Conservation (phyloP, 495 filamentous ascomycete species). For the Talaromyces thailandensis region DNA sequence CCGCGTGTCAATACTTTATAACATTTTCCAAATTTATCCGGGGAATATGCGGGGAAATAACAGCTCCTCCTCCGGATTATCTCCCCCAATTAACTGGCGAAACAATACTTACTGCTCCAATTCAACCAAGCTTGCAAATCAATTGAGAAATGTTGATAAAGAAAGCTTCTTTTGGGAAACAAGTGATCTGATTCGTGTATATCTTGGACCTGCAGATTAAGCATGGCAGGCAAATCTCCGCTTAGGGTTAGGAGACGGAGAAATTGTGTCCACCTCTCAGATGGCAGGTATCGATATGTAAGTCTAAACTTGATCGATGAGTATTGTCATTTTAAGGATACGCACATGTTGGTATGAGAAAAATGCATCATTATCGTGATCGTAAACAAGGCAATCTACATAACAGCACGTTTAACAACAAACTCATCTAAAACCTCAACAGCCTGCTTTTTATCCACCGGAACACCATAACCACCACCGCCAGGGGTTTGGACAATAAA, state of each 20-base stretch:
- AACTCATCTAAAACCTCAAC: slow-evolving; percentile 8
- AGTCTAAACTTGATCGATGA: background rate
- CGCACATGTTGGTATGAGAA: background rate
- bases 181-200: background rate
- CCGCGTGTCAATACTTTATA: background rate
- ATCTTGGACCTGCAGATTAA: background rate
- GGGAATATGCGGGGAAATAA: background rate
- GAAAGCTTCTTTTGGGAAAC: background rate
- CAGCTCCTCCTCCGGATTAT: background rate
- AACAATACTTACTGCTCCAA: background rate
- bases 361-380: background rate
- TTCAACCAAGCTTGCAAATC: background rate
- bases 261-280: slow-evolving; percentile 5
- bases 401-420: slow-evolving; percentile 2
- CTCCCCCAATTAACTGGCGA: background rate
- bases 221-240: background rate
- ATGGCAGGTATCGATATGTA: background rate
- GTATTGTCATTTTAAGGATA: background rate
- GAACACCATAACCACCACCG: slow-evolving; percentile 41
- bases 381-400: background rate
- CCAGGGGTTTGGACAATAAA: slow-evolving; percentile 63
- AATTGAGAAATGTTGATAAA: background rate
- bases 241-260: background rate
- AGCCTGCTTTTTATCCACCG: background rate
- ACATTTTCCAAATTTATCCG: background rate